Evolutionary conservation across 257 asterid genomes (phyloP), one percentile per base, ranked within the genome.

Genomic region (Solanum sparsipilum): DNA sequence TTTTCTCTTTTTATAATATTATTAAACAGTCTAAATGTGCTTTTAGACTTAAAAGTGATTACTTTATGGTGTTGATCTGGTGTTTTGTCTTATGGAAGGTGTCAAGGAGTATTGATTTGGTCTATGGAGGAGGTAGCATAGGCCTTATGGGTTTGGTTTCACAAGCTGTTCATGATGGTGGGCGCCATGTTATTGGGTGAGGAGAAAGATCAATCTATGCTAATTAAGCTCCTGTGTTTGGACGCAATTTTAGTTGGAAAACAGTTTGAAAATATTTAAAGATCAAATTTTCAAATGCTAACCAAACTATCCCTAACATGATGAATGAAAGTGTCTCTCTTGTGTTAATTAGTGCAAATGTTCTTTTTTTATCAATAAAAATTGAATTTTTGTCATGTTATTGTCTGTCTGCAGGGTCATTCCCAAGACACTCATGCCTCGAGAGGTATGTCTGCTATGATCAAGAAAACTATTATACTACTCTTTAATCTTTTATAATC

Each of bases 361-460:
- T 41, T 41, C 39, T n/a, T 38, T 31, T 46, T 81, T 86, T 83
- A 63, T 56, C 89, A 46, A 83, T 68, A 89, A 92, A 90, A 87
- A 92, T 86, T 88, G 52, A 87, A 29, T 67, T 23, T 90, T 94
- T 93, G 95, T 94, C 98, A 86, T 95, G 90, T 93, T 93, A 86
- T 90, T 94, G 94, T 94, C 93, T 88, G 87, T 89, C 89, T 90
- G 91, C 94, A 97, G 99, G 92, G 98, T 97, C 91, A 97, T 97
- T 95, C 99, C 99, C 97, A 97, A 97, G 98, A 95, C 99, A 38
- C 99, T 95, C 93, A 96, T 96, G 99, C 99, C 99, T 90, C 90
- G 93, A 93, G 99, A 97, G 99, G 99, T 97, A 95, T 91, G 92
- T 90, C 89, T 91, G 87, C 86, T 87, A 39, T 91, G 88, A 87